phyloP scores from a whole-genome alignment of 164 flowering plant genomes.

The Tetrastigma voinierianum region DNA sequence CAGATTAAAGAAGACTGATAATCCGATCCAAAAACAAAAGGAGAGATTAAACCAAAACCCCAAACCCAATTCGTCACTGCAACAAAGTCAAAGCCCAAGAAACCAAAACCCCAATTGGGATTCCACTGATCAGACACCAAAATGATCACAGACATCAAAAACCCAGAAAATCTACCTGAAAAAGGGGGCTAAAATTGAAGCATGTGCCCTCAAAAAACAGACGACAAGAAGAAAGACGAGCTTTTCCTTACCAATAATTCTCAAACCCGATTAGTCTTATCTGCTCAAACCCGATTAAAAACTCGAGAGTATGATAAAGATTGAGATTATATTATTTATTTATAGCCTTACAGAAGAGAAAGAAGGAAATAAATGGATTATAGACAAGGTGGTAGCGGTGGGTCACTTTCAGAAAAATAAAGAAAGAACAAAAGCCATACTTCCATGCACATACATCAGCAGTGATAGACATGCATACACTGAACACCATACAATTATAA shows the following conservation, averaged over 20 bases:
- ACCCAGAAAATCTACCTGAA: slow-evolving; percentile 9
- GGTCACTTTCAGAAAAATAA: slow-evolving; percentile 14
- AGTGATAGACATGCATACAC: too few relatives aligned
- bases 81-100: background rate
- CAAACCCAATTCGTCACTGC: background rate
- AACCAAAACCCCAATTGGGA: slow-evolving; percentile 8
- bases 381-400: slow-evolving; percentile 15
- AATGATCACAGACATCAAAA: slow-evolving; percentile 9
- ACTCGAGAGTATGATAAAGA: slow-evolving; percentile 9
- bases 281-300: slow-evolving; percentile 13
- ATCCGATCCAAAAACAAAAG: background rate
- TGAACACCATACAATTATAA: too few relatives aligned
- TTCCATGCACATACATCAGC: too few relatives aligned
- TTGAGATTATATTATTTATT: slow-evolving; percentile 10
- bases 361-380: background rate
- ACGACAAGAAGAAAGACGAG: background rate
- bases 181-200: background rate
- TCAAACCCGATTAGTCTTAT: slow-evolving; percentile 26
- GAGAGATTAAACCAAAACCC: background rate
- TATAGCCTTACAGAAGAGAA: background rate
- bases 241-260: slow-evolving; percentile 10
- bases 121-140: slow-evolving; percentile 1
- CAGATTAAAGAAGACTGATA: background rate
- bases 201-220: background rate
- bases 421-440: too few relatives aligned